Base-by-base conservation (phyloP, 441 rosid genomes). In the Arabidopsis hybrid region DNA sequence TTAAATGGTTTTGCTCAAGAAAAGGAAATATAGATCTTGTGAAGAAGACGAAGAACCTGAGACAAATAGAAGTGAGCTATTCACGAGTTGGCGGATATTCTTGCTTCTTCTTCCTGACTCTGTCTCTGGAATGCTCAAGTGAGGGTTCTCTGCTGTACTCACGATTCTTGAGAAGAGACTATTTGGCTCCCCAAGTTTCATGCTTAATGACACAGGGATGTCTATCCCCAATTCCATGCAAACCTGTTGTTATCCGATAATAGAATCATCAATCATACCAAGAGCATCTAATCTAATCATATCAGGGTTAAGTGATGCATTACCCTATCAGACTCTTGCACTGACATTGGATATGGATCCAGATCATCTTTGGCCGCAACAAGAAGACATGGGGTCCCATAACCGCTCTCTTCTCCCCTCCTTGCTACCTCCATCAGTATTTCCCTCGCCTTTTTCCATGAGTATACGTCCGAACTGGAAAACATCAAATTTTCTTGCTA, bases 301-400 rank as follows among this genome's bases (percentile, higher is more conserved):
- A 49, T 18, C 1, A 7, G 36, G 60, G 39, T 13, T 14, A 49
- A 57, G 65, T 52, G 62, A 65, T 26, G 38, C 38, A n/a, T 60
- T 81, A 88, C 95, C 85, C 86, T 80, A 56, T 89, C 88, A 57
- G 92, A 81, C 73, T 86, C 88, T 72, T 85, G 89, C 65, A 85
- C 84, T 43, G 88, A 78, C 85, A 86, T 84, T 45, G 84, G 83
- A 81, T 78, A 80, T 38, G 95, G 83, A 71, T 83, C 85, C 71
- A 88, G 75, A 80, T 89, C 95, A 81, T 88, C 92, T 78, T 89
- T 89, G 3, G 95, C 89, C 1, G 95, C 91, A 59, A 89, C 79
- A 53, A 89, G 86, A 39, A 88, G 85, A 80, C 92, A 89, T 5
- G 95, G 95, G 55, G 79, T 86, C 63, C 83, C 88, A 57, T 82